Conservation (phyloP, 78 protist genomes). For the Dictyostelium intermedium region DNA sequence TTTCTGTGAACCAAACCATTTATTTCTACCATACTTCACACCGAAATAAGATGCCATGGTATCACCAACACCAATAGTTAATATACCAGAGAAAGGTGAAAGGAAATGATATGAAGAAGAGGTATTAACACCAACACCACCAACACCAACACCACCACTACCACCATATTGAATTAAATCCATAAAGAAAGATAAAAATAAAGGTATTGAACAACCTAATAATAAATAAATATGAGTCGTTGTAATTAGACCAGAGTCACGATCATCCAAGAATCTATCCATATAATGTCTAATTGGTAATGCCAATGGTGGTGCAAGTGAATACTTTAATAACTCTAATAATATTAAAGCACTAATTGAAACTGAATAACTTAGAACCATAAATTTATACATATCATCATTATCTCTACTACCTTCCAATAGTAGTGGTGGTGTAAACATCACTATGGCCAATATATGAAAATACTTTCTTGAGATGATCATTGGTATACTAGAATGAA, state of each 20-base stretch:
- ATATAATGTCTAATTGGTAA: not conserved
- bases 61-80: conserved; percentile 77
- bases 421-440: conserved; percentile 79
- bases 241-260: conserved; percentile 82
- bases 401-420: not conserved
- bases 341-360: conserved; percentile 60
- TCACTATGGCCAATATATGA: conserved; percentile 82
- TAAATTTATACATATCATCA: not conserved
- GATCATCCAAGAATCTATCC: conserved; percentile 67
- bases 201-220: conserved; percentile 88
- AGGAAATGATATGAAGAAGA: not conserved
- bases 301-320: conserved; percentile 48
- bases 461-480: conserved; percentile 78
- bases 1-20: conserved; percentile 79
- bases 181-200: not conserved
- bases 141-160: not conserved
- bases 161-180: not conserved
- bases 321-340: conserved; percentile 56
- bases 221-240: conserved; percentile 85
- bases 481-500: conserved; percentile 11
- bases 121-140: not conserved
- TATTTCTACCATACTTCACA: conserved; percentile 37
- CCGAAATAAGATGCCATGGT: conserved; percentile 85
- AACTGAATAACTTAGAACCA: conserved; percentile 56
- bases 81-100: conserved; percentile 41